These are phyloP conservation scores for Medicago ruthenica DNA, from an alignment of 306 rosid genomes.

Conservation along the genomic window DNA sequence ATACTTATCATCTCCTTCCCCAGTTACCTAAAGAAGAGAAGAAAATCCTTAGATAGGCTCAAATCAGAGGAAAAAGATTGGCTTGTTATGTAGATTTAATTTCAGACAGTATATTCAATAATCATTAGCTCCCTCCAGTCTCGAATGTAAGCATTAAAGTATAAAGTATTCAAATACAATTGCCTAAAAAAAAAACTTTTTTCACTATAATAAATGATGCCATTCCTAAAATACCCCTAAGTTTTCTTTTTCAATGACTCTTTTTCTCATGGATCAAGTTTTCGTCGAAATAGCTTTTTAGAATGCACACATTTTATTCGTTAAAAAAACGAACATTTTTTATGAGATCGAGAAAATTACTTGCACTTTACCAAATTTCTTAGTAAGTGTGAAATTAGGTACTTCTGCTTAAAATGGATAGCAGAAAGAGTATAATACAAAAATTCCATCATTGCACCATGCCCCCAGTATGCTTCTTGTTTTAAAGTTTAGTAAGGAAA, in stretches of 20 bases:
- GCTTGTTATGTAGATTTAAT: not conserved
- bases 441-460: not conserved
- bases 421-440: not conserved
- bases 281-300: not conserved
- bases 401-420: not conserved
- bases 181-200: not conserved
- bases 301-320: not conserved
- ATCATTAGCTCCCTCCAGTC: not conserved
- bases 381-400: not conserved
- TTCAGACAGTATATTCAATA: not conserved
- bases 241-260: not conserved
- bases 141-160: not conserved
- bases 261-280: constrained; percentile 2
- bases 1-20: constrained; percentile 97
- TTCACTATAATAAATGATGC: not conserved
- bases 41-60: constrained; percentile 29
- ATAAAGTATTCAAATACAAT: not conserved
- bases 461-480: constrained; percentile 1
- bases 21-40: constrained; percentile 70
- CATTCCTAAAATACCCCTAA: not conserved
- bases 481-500: not conserved
- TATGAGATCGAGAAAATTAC: not conserved
- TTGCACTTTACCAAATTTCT: not conserved
- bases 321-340: not conserved
- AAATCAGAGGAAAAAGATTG: constrained; percentile 12